A percentile compares a stretch with the other conserved stretches of the same genome.
phyloP scores from a whole-genome alignment of 371 early-diverging fungal species.

The Rhizomucor pusillus region DNA sequence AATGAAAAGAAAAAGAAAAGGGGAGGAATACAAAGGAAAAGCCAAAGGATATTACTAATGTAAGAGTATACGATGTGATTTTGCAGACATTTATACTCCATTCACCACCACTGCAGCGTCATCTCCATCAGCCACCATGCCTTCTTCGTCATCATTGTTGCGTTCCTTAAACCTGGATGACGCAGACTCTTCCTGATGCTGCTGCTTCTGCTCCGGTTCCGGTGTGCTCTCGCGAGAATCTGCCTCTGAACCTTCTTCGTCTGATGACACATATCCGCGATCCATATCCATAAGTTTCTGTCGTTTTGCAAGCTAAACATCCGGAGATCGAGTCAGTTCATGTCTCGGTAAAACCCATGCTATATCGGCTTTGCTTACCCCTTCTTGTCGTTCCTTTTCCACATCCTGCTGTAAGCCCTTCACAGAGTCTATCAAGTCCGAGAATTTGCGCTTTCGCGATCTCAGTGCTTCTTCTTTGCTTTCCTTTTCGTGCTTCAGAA shows the following conservation, averaged over 20 bases:
- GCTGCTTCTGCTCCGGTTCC: conserved; percentile 1
- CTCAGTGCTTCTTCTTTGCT: conserved; percentile 26
- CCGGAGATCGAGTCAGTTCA: background rate
- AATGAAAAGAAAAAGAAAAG: too few species aligned
- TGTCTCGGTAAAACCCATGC: background rate
- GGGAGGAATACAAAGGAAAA: too few species aligned
- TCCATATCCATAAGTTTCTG: conserved; percentile 38
- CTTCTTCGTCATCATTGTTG: conserved; percentile 24
- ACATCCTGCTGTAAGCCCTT: conserved; percentile 32
- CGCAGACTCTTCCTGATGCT: background rate
- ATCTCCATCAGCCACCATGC: conserved; percentile 23
- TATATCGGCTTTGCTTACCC: background rate
- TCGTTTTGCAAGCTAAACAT: conserved; percentile 28
- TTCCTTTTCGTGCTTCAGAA: conserved; percentile 32
- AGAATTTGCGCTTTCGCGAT: conserved; percentile 28
- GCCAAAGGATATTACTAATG: too few species aligned
- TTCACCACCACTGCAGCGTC: conserved; percentile 4
- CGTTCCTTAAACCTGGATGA: conserved; percentile 24
- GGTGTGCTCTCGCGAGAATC: conserved; percentile 8
- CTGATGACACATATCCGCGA: conserved; percentile 39
- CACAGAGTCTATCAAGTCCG: conserved; percentile 17
- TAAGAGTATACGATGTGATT: too few species aligned
- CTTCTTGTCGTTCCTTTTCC: conserved; percentile 41
- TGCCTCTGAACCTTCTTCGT: conserved; percentile 22
- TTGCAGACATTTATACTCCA: background rate